These are phyloP conservation scores for Leucosporidium scottii DNA, from an alignment of 768 basidiomycete genomes.

Conservation along the genomic window DNA sequence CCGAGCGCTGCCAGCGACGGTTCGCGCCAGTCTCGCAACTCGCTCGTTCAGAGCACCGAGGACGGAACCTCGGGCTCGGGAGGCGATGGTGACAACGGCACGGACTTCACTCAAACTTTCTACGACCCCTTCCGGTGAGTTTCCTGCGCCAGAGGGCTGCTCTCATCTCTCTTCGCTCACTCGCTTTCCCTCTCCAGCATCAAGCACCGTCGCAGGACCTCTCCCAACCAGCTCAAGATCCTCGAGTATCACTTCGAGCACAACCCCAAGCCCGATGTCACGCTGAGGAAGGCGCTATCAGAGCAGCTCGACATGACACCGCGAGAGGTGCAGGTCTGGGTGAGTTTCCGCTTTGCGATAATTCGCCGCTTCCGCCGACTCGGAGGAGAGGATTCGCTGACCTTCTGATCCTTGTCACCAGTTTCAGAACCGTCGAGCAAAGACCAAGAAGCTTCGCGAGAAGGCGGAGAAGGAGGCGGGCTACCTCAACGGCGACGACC, in stretches of 20 bases:
- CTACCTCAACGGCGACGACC: background rate
- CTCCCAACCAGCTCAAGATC: constrained; percentile 75
- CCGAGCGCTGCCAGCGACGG: too few species aligned
- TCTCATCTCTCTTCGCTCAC: too few species aligned
- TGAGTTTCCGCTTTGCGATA: constrained; percentile 8
- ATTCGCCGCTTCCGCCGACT: background rate
- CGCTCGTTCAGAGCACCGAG: too few species aligned
- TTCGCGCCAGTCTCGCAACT: too few species aligned
- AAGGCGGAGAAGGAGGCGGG: constrained; percentile 14
- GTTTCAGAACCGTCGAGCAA: constrained; percentile 37
- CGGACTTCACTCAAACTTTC: constrained; percentile 18
- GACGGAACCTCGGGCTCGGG: too few species aligned
- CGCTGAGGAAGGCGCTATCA: constrained; percentile 69
- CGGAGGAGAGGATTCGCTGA: background rate
- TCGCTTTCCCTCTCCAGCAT: constrained; percentile 5
- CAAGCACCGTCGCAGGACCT: constrained; percentile 54
- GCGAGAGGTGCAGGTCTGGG: constrained; percentile 83
- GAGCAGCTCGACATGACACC: constrained; percentile 82
- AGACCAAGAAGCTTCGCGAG: constrained; percentile 32
- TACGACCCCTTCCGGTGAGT: constrained; percentile 32
- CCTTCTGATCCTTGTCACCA: background rate
- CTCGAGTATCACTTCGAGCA: constrained; percentile 78
- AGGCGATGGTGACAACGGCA: too few species aligned
- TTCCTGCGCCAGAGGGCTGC: too few species aligned
- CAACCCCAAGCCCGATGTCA: constrained; percentile 80